Percentiles rank a stretch among this genome's conserved stretches.
These are phyloP conservation scores for Fagopyrum esculentum DNA, from an alignment of 148 eudicot species.

Conservation along the genomic window DNA sequence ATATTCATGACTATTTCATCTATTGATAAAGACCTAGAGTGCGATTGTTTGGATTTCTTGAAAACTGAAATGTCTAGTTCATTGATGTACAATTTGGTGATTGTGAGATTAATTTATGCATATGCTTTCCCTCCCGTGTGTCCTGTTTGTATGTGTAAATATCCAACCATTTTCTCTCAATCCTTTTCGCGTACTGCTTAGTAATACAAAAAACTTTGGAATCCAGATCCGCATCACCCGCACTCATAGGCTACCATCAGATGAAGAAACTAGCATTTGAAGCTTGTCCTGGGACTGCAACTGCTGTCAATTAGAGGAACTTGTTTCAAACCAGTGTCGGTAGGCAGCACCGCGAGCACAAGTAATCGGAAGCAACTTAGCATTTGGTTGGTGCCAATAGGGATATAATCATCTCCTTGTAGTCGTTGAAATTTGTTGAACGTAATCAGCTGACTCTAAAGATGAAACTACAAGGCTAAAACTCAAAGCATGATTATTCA, in stretches of 20 bases:
- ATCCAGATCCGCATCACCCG: slow-evolving; percentile 32
- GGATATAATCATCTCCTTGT: neutral
- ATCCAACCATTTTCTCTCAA: neutral
- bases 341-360: neutral
- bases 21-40: no score
- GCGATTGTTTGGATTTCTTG: neutral
- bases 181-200: neutral
- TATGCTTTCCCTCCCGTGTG: neutral
- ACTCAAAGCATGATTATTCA: neutral
- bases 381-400: neutral
- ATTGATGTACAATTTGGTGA: neutral
- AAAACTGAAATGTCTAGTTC: neutral
- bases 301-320: neutral
- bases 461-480: neutral
- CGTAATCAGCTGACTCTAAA: neutral
- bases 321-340: neutral
- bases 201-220: neutral
- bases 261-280: slow-evolving; percentile 7
- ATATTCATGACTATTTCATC: no score
- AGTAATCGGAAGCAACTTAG: neutral
- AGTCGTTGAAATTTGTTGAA: neutral
- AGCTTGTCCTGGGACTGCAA: neutral
- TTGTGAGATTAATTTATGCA: neutral
- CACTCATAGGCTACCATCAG: slow-evolving; percentile 19
- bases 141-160: neutral